phyloP scores from a whole-genome alignment of 257 asterid genomes.

The Mentha longifolia region DNA sequence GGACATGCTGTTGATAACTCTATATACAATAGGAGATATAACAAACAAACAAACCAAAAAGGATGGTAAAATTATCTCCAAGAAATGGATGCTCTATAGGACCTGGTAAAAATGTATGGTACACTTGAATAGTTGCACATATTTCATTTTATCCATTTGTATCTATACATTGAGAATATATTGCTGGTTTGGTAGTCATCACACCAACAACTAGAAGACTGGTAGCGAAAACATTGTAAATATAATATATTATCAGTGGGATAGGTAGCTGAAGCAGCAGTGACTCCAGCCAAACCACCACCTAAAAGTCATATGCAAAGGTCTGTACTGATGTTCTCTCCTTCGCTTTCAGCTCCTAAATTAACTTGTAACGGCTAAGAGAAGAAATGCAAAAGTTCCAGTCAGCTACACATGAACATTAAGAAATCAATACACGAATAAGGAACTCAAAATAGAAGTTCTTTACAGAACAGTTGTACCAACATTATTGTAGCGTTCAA shows the following conservation, averaged over 20 bases:
- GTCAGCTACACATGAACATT: constrained; percentile 18
- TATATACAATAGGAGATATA: neutral
- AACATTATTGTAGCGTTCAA: constrained; percentile 86
- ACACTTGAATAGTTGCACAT: constrained; percentile 29
- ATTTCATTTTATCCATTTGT: neutral
- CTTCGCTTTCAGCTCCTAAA: constrained; percentile 61
- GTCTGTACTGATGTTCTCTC: constrained; percentile 65
- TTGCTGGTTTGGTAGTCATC: constrained; percentile 5
- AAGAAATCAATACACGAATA: neutral
- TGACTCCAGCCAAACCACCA: constrained; percentile 89
- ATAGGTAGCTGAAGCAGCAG: constrained; percentile 85
- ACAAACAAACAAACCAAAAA: too few species aligned
- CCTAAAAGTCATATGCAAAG: constrained; percentile 72
- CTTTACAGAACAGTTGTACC: constrained; percentile 61
- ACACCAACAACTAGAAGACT: neutral
- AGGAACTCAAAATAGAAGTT: constrained; percentile 11
- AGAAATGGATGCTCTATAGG: too few species aligned
- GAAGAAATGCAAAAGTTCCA: constrained; percentile 18
- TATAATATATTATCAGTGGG: constrained; percentile 21
- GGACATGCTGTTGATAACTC: neutral
- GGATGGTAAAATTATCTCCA: too few species aligned
- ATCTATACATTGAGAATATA: constrained; percentile 29
- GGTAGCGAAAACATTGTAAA: neutral
- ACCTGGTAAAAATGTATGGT: too few species aligned
- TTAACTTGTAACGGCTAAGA: constrained; percentile 54